Conservation (phyloP, 768 basidiomycete genomes). For the Lentinus brumalis region DNA sequence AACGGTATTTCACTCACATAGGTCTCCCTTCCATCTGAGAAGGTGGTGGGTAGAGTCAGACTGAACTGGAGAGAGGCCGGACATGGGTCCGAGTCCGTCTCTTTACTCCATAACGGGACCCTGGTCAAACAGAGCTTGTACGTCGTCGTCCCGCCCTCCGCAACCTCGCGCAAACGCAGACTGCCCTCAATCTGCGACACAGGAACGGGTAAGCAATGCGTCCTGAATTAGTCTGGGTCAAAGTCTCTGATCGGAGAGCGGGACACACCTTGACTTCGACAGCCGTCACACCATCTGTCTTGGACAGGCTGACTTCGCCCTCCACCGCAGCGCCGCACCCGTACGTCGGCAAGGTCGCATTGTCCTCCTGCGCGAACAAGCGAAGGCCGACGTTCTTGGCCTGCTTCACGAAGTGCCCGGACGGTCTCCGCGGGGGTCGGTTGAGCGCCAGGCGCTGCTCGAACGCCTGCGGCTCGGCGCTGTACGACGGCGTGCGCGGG, state of each 20-base stretch:
- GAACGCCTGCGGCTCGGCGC: constrained; percentile 51
- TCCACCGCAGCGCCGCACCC: constrained; percentile 51
- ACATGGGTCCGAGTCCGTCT: constrained; percentile 43
- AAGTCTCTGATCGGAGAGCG: background rate
- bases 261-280: constrained; percentile 64
- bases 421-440: constrained; percentile 36
- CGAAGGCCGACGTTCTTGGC: constrained; percentile 54
- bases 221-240: background rate
- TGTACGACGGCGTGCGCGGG: constrained; percentile 51
- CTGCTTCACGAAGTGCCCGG: constrained; percentile 58
- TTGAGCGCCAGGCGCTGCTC: constrained; percentile 56
- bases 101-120: constrained; percentile 59
- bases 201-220: background rate
- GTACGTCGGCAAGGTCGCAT: constrained; percentile 57
- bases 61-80: constrained; percentile 56
- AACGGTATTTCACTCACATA: constrained; percentile 49
- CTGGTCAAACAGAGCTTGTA: constrained; percentile 54
- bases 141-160: constrained; percentile 61
- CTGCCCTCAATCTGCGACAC: constrained; percentile 58
- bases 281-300: constrained; percentile 54
- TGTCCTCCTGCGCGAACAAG: constrained; percentile 54
- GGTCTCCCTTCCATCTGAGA: constrained; percentile 52
- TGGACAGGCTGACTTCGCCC: constrained; percentile 57
- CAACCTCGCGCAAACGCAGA: constrained; percentile 61
- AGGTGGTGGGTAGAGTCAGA: constrained; percentile 58